Evolutionary conservation across 257 asterid species (phyloP).

Genomic region (Dorcoceras hygrometricum): DNA sequence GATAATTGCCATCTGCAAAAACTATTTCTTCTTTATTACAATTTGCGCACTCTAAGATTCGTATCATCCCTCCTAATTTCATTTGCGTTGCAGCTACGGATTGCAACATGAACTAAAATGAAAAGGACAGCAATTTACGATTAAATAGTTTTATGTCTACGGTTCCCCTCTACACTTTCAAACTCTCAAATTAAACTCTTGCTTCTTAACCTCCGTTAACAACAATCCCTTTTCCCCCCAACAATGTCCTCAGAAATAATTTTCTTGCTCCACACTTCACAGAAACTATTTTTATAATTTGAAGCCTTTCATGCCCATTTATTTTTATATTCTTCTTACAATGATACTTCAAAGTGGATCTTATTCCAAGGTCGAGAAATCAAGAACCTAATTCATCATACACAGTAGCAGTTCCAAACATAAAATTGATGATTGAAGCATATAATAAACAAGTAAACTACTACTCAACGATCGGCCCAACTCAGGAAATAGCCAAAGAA

Average conservation of each 20-base stretch:
- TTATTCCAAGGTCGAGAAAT: too few relatives aligned
- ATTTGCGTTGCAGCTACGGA: neutral
- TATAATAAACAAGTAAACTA: neutral
- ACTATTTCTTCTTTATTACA: too few relatives aligned
- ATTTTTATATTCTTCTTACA: too few relatives aligned
- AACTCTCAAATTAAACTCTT: neutral
- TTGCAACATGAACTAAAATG: slow-evolving; percentile 11
- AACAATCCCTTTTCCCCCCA: neutral
- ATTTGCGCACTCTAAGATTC: neutral
- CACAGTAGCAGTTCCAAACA: slow-evolving; percentile 1
- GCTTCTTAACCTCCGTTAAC: neutral
- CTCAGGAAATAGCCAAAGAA: neutral
- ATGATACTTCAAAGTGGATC: too few relatives aligned
- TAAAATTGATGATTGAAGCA: neutral
- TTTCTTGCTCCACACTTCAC: neutral
- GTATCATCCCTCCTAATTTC: neutral
- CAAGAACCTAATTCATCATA: slow-evolving; percentile 21
- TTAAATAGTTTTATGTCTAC: neutral
- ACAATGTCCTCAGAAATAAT: neutral
- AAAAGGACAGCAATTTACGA: neutral
- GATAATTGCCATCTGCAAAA: neutral
- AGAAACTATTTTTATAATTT: slow-evolving; percentile 3
- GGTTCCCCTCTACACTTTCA: neutral
- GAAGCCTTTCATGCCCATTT: neutral
- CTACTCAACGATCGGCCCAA: slow-evolving; percentile 15